Evolutionary conservation across 108 stramenopile species (phyloP).

Genomic region (Parmales sp.): DNA sequence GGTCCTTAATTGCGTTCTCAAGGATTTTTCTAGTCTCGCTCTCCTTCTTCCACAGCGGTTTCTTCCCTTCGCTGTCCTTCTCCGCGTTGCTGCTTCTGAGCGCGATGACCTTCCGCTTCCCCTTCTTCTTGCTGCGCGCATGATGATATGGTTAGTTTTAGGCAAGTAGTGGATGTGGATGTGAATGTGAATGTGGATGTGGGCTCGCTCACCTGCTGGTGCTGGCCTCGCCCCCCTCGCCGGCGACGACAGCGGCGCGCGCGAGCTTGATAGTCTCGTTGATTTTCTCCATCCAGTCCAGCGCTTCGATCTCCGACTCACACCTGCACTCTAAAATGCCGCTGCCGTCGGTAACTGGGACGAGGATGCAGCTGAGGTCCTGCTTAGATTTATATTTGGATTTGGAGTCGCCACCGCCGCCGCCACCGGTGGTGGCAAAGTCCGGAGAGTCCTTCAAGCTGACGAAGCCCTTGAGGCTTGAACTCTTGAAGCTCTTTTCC

Average conservation of each 20-base stretch:
- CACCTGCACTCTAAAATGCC: neutral
- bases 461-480: neutral
- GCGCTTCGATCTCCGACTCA: neutral
- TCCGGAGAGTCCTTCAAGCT: neutral
- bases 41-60: conserved; percentile 4
- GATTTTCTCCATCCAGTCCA: conserved; percentile 9
- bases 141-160: no score
- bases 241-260: no score
- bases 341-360: neutral
- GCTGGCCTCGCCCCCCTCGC: no score
- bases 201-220: no score
- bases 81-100: neutral
- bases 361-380: no score
- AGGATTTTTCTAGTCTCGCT: neutral
- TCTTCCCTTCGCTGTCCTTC: neutral
- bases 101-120: neutral
- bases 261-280: neutral
- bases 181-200: no score
- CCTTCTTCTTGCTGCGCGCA: neutral
- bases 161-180: no score
- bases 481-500: conserved; percentile 1
- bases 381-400: neutral
- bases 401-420: neutral
- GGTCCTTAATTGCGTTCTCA: neutral
- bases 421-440: no score